These are phyloP conservation scores for Oryza rufipogon DNA, from an alignment of 176 grass and related monocot genomes.

Conservation along the genomic window DNA sequence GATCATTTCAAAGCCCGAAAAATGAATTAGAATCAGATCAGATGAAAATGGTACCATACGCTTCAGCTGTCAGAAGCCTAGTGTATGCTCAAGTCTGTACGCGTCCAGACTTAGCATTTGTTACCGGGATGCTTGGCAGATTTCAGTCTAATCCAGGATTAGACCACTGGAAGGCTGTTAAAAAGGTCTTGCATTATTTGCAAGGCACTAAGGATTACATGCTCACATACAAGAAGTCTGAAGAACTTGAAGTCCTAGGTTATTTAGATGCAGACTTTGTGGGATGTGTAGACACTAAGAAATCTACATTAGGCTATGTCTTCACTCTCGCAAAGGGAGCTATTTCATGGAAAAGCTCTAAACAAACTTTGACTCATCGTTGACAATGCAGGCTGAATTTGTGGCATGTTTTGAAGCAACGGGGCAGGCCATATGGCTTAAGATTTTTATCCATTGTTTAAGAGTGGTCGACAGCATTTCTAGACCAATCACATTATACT, in stretches of 20 bases:
- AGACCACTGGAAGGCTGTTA: not conserved
- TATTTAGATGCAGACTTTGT: too few relatives aligned
- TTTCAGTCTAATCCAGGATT: not conserved
- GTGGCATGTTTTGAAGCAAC: not conserved
- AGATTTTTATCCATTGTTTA: too few relatives aligned
- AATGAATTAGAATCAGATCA: not conserved
- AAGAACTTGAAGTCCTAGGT: too few relatives aligned
- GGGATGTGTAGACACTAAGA: not conserved
- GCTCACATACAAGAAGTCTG: too few relatives aligned
- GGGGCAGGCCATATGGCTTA: not conserved
- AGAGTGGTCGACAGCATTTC: too few relatives aligned
- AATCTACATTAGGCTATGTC: not conserved
- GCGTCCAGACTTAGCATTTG: too few relatives aligned
- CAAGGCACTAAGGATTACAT: too few relatives aligned
- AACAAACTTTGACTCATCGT: not conserved
- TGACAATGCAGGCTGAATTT: not conserved
- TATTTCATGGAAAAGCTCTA: too few relatives aligned
- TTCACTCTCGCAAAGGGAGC: not conserved
- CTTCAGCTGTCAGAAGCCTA: not conserved
- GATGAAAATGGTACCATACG: not conserved
- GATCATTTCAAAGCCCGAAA: not conserved
- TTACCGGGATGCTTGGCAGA: not conserved
- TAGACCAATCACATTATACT: too few relatives aligned
- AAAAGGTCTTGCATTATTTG: too few relatives aligned
- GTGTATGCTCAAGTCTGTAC: too few relatives aligned